A percentile compares a stretch with the other conserved stretches of the same genome.
phyloP scores from a whole-genome alignment of 257 asterid species.

The Fraxinus anomala region DNA sequence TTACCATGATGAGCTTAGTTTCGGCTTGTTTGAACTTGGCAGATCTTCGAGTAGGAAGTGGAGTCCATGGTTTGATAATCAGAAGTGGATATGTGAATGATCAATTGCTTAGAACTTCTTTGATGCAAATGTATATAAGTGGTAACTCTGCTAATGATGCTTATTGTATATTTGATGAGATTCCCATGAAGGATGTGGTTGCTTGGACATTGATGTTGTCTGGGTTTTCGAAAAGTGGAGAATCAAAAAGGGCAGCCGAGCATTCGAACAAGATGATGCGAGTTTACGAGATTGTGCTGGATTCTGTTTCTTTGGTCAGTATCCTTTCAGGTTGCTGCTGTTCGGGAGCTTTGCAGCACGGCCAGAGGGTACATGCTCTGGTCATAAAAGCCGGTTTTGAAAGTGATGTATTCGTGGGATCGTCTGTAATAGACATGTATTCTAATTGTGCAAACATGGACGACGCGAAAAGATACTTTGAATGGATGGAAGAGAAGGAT shows the following conservation, averaged over 20 bases:
- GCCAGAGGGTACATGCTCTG: slow-evolving; percentile 48
- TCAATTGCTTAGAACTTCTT: slow-evolving; percentile 41
- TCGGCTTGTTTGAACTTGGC: slow-evolving; percentile 26
- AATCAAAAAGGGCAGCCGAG: slow-evolving; percentile 41
- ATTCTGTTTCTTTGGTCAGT: slow-evolving; percentile 48
- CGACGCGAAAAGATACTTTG: slow-evolving; percentile 40
- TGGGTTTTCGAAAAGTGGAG: slow-evolving; percentile 51
- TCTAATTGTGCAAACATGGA: slow-evolving; percentile 46
- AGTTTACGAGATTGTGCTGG: slow-evolving; percentile 34
- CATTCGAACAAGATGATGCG: slow-evolving; percentile 52
- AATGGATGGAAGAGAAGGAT: slow-evolving; percentile 45
- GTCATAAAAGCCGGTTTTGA: slow-evolving; percentile 48
- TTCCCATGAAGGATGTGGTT: slow-evolving; percentile 47
- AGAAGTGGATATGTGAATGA: slow-evolving; percentile 43
- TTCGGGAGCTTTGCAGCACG: slow-evolving; percentile 62
- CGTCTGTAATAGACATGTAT: slow-evolving; percentile 59
- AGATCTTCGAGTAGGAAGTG: slow-evolving; percentile 38
- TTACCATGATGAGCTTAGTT: slow-evolving; percentile 50
- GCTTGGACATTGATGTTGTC: slow-evolving; percentile 65
- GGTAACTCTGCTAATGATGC: slow-evolving; percentile 39
- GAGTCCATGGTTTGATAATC: slow-evolving; percentile 43
- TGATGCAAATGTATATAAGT: slow-evolving; percentile 49
- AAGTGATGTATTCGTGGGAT: slow-evolving; percentile 49
- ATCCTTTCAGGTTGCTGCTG: slow-evolving; percentile 56
- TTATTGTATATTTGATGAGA: slow-evolving; percentile 45